Base-by-base conservation (phyloP, 2,329 filamentous ascomycete genomes). In the Sporothrix sp. region DNA sequence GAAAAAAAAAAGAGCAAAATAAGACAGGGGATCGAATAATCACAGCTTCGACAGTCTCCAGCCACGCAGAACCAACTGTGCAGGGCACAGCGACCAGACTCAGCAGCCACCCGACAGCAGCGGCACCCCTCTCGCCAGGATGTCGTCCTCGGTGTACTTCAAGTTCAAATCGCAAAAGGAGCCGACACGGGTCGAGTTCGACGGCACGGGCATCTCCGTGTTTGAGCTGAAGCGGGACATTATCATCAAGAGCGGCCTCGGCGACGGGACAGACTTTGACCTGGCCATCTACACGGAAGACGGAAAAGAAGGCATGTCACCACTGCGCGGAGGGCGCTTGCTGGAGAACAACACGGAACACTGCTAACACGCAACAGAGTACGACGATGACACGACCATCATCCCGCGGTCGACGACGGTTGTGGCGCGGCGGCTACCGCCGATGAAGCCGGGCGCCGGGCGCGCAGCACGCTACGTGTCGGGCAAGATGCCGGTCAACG, bases 111-210 rank as follows among this genome's bases (percentile, higher is more conserved):
- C 11, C 27, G 20, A 39, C 37, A 23, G n/a, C n/a, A 10, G 7
- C 37, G 20, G 16, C 38, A 9, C 10, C 25, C 39, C 18, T 35
- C 32, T n/a, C 42, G 11, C 8, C 72, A 81, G 63, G 63, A 96
- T 96, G 90, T 81, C 88, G 66, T 95, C 93, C 52, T 97, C 90
- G 59, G 93, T 98, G 65, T 97, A 96, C 72, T 98, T 96, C 86
- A 95, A 95, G 73, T 98, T 98, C 83, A 97, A 96, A 73, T 97
- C 91, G 60, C 89, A 94, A 66, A 96, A 89, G 73, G 93, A 97
- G 65, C 87, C 89, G 54, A 88, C 88, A 52, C 82, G 90, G 64
- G 89, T 98, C 62, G 87, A 90, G 64, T 97, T 98, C 68, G 91
- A 98, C 70, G 93, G 93, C 65, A 96, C 91, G 61, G 88, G 88